These are phyloP conservation scores for Scheffersomyces segobiensis DNA, from an alignment of 1,139 yeast genomes.

Conservation along the genomic window DNA sequence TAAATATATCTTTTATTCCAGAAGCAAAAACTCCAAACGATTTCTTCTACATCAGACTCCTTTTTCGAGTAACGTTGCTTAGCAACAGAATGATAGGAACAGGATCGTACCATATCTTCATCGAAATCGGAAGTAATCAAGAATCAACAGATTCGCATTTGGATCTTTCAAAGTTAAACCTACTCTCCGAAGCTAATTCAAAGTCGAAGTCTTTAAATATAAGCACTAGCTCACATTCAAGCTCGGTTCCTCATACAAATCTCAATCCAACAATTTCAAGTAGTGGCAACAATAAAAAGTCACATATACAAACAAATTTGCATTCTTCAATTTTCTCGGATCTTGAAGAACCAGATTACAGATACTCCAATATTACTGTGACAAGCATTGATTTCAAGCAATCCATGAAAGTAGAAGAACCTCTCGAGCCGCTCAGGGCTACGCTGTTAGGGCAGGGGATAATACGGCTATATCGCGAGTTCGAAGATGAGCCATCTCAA, in stretches of 20 bases:
- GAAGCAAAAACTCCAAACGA: neutral
- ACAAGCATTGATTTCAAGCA: conserved; percentile 26
- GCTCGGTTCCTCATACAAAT: neutral
- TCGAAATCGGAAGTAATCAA: conserved; percentile 22
- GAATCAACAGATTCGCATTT: conserved; percentile 1
- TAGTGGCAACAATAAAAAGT: no score
- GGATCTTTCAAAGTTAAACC: neutral
- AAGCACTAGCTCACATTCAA: neutral
- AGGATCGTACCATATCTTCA: conserved; percentile 40
- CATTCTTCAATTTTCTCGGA: neutral
- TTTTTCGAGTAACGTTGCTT: neutral
- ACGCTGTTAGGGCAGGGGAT: conserved; percentile 71
- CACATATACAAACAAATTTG: neutral
- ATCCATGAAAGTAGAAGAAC: conserved; percentile 10
- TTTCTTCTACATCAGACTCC: neutral
- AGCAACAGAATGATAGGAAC: conserved; percentile 39
- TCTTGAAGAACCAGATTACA: conserved; percentile 24
- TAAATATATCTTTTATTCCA: neutral
- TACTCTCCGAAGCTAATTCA: neutral
- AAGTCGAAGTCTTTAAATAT: neutral
- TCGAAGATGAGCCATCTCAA: conserved; percentile 24
- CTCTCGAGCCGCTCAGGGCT: conserved; percentile 54
- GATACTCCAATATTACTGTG: conserved; percentile 32
- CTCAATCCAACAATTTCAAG: neutral
- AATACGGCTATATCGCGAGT: conserved; percentile 64